Percentiles rank a stretch among this genome's conserved stretches.
These are phyloP conservation scores for Chrysanthemum lavandulifolium DNA, from an alignment of 129 eudicot species.

Conservation along the genomic window DNA sequence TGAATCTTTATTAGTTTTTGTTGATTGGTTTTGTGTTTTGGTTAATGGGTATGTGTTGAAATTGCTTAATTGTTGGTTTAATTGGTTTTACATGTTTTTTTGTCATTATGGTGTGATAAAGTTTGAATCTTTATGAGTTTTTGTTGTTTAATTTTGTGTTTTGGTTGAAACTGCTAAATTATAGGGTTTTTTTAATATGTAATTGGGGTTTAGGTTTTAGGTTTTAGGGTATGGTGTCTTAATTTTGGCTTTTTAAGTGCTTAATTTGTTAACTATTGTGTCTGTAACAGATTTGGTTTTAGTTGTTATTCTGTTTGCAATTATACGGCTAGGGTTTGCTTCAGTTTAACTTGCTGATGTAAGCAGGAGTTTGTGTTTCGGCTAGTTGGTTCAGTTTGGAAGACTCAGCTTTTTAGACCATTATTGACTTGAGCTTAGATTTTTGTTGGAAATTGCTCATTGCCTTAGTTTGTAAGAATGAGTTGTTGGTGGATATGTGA, in stretches of 20 bases:
- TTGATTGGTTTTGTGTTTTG: neutral
- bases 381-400: neutral
- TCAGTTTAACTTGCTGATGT: neutral
- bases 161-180: constrained; percentile 12
- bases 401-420: neutral
- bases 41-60: neutral
- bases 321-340: neutral
- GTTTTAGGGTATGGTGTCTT: neutral
- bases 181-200: neutral
- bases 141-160: neutral
- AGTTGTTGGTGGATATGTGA: neutral
- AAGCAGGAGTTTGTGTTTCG: neutral
- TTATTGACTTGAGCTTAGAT: neutral
- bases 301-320: constrained; percentile 10
- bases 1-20: neutral
- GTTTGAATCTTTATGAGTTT: neutral
- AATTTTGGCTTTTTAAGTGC: constrained; percentile 15
- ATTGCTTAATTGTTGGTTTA: constrained; percentile 12
- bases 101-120: constrained; percentile 44
- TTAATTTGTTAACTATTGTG: constrained; percentile 12
- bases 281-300: constrained; percentile 10
- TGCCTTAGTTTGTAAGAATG: neutral
- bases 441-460: too few species aligned
- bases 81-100: constrained; percentile 11
- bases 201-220: neutral